Base-by-base conservation (phyloP, 192 early-diverging fungal species). In the Backusella tuberculispora region DNA sequence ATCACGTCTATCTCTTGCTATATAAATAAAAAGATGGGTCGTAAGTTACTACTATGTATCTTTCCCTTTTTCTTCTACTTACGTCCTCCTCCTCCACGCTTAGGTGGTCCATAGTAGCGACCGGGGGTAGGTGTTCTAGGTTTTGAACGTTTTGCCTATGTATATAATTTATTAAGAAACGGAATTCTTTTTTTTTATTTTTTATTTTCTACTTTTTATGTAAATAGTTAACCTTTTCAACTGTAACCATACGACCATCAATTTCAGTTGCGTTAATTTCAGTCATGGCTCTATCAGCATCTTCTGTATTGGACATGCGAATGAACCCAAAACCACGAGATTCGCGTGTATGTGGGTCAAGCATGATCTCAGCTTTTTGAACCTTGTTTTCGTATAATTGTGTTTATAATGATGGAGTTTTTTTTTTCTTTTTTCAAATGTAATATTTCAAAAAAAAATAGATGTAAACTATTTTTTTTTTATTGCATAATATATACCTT, bases 281-380 rank as follows among this genome's bases (percentile, higher is more conserved):
- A 13, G 89, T 77, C 70, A 92, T 87, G 50, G 95, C 94, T 42
- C 82, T 80, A 12, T 93, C 84, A 69, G 95, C 95, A 56, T 88
- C 88, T 14, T 90, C 89, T 24, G 79, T 44, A 47, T 81, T 84
- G 42, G 83, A 83, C 83, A 89, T 90, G 64, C 87, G 91, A 50
- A 96, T 92, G 77, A 98, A 96, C 7, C 94, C 96, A 83, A 94
- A 96, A 17, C 95, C 95, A 74, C 93, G 90, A n/a, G 93, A 95
- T 56, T 93, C 92, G 24, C 86, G 84, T 21, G 85, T 88, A 78
- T 95, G 93, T n/a, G 93, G 93, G 73, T 95, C 93, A 73, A 86
- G 87, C 90, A 94, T 92, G 68, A 92, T 86, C 67, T 88, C 85
- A 63, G 87, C 88, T 77, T 92, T 93, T 72, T 83, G 77, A 42